Evolutionary conservation across 306 rosid species (phyloP), one percentile per base, ranked within the genome.

Genomic region (Lathyrus sativus): DNA sequence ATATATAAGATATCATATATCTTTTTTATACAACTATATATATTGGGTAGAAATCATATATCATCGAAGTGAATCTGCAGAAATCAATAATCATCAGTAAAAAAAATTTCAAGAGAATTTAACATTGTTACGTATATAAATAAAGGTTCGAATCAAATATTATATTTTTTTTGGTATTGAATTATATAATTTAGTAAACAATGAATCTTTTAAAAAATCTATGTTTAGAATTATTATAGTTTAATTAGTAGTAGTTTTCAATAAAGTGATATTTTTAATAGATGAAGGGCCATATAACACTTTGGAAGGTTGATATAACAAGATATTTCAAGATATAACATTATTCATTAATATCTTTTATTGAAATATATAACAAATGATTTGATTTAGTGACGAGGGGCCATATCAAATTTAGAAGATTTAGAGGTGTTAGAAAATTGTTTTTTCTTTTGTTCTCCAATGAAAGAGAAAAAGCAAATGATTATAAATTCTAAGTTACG

Each of bases 381-480:
- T 43, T 7, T 64, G 69, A 66, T 49, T 66, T 66, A 5, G 15
- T 77, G 73, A 62, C 26, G 75, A 28, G 65, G 46, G 71, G 66
- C 43, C 75, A 67, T 44, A 49, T 67, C 78, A 68, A 73, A 31
- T 38, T 49, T 60, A 55, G 54, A 54, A 54, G 78, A 76, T 80
- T 65, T 55, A 17, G 24, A 43, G 19, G 62, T 29, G 54, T 26
- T 57, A 56, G 41, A 35, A 49, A 9, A 4, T 29, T 51, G 41
- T 19, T 35, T 57, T 50, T n/a, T n/a, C n/a, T n/a, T n/a, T n/a
- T n/a, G 48, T 77, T 29, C 46, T 72, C 56, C 54, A 73, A 49
- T 35, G 14, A 73, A 51, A 37, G 50, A 61, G 38, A 60, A 49
- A 73, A 59, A 12, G 2, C 38, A 54, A n/a, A 55, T 41, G 50